Conservation (phyloP, 345 rosid species). For the Triadica sebifera region DNA sequence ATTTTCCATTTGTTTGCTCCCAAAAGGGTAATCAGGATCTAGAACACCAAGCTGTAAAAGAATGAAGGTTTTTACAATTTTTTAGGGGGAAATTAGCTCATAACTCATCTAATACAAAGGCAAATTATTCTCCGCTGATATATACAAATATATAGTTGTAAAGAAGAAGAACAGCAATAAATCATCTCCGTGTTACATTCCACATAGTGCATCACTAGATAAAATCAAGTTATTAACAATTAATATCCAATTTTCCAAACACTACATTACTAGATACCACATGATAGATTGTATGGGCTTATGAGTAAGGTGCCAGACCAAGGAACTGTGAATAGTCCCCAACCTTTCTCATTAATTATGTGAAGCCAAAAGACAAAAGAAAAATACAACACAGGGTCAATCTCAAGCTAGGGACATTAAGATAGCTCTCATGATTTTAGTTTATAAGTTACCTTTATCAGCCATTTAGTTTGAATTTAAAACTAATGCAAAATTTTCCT, state of each 20-base stretch:
- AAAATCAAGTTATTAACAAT: neutral
- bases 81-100: neutral
- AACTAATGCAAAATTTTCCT: neutral
- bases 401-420: neutral
- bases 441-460: neutral
- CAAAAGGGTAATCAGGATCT: constrained; percentile 73
- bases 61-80: constrained; percentile 2
- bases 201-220: neutral
- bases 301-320: neutral
- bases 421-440: constrained; percentile 1
- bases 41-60: constrained; percentile 58
- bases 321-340: neutral
- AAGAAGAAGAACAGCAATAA: neutral
- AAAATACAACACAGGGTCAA: neutral
- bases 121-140: neutral
- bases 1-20: constrained; percentile 66
- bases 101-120: neutral
- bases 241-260: neutral
- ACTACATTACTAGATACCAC: neutral
- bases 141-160: neutral
- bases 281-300: neutral
- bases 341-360: neutral
- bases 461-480: neutral
- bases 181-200: neutral
- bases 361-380: neutral